Evolutionary conservation across 208 protist genomes (phyloP).

Genomic region (Acanthamoeba castellanii): DNA sequence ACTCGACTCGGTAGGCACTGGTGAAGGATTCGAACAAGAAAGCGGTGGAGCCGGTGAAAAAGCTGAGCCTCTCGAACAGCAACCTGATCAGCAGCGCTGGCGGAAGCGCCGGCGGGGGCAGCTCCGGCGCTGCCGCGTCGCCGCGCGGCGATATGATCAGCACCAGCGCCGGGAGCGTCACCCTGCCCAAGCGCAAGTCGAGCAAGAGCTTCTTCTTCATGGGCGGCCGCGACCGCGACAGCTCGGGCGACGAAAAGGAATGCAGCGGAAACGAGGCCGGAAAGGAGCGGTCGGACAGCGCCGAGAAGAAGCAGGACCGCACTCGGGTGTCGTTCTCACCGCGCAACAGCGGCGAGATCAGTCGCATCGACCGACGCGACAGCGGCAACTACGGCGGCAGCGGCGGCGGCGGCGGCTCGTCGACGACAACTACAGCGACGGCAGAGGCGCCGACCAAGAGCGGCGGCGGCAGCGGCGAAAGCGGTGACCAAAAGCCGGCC

Average conservation of each 20-base stretch:
- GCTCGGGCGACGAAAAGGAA: neutral
- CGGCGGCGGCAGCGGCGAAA: neutral
- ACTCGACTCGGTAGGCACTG: neutral
- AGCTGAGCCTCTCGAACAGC: slow-evolving; percentile 7
- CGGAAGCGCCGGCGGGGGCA: neutral
- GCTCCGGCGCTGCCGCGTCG: neutral
- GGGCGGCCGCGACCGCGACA: slow-evolving; percentile 2
- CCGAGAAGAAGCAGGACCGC: neutral
- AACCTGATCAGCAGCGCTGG: neutral
- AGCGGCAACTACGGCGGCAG: neutral
- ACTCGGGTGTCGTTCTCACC: neutral
- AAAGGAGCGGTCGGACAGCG: neutral
- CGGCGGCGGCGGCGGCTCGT: neutral
- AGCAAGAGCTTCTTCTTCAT: slow-evolving; percentile 39
- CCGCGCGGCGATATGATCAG: neutral
- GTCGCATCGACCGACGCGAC: neutral
- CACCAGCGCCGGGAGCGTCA: neutral
- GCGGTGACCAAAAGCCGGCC: neutral
- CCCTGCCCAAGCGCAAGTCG: neutral
- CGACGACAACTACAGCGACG: neutral
- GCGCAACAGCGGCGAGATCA: slow-evolving; percentile 10
- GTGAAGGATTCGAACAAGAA: slow-evolving; percentile 1
- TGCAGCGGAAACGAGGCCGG: neutral
- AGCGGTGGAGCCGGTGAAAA: neutral
- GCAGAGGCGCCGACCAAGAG: neutral